A percentile compares a stretch with the other conserved stretches of the same genome.
phyloP scores from a whole-genome alignment of 306 rosid species.

The Quercus ilex region DNA sequence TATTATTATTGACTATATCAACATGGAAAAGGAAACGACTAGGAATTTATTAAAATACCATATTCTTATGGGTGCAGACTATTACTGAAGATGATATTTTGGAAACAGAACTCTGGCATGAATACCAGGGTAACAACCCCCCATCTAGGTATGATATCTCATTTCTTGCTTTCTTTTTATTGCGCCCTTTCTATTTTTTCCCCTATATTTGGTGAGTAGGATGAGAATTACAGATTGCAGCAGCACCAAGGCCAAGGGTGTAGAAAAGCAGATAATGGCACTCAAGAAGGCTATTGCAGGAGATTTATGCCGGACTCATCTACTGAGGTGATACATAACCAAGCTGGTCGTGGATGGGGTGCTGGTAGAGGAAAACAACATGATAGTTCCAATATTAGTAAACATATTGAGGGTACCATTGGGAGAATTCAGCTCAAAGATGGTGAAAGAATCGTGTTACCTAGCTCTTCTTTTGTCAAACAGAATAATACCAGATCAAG shows the following conservation, averaged over 20 bases:
- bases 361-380: constrained; percentile 24
- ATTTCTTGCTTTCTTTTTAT: not conserved
- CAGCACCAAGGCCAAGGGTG: not conserved
- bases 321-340: not conserved
- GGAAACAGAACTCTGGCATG: constrained; percentile 47
- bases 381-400: not conserved
- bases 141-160: constrained; percentile 15
- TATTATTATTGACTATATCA: not conserved
- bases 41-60: not conserved
- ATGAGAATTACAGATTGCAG: constrained; percentile 9
- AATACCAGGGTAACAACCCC: not conserved
- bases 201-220: not conserved
- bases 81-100: constrained; percentile 26
- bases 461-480: not conserved
- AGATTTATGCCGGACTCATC: not conserved
- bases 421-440: not conserved
- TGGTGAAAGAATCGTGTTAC: too few relatives aligned
- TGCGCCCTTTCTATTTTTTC: not conserved
- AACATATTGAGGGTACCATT: not conserved
- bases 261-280: not conserved
- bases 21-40: not conserved
- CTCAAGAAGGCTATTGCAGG: not conserved
- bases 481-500: not conserved
- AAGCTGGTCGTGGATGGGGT: constrained; percentile 37
- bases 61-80: constrained; percentile 20